Percentiles rank a stretch among this genome's conserved stretches.
phyloP scores from a whole-genome alignment of 108 stramenopile species.

The Nannochloropsis oceanica region DNA sequence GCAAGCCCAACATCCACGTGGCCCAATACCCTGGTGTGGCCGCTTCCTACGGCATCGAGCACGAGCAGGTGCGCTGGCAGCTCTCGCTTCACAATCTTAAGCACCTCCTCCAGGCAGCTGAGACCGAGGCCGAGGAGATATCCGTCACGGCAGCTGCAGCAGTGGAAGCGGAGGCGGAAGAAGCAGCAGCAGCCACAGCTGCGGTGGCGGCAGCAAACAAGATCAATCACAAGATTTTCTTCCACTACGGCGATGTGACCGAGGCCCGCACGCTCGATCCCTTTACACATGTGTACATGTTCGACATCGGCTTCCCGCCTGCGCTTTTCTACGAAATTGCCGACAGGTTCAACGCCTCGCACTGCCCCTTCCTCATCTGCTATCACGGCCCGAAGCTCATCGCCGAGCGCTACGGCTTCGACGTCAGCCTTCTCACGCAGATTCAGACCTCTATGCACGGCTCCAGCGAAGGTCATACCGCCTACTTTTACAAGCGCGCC shows the following conservation, averaged over 20 bases:
- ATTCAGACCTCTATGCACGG: constrained; percentile 1
- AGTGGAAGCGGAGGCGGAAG: constrained; percentile 1
- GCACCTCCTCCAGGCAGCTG: neutral
- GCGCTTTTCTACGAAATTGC: constrained; percentile 23
- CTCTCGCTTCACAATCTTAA: constrained; percentile 58
- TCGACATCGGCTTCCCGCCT: constrained; percentile 60
- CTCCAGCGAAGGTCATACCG: constrained; percentile 37
- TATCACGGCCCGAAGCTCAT: constrained; percentile 25
- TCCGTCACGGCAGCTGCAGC: neutral
- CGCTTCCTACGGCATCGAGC: constrained; percentile 59
- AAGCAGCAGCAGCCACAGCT: neutral
- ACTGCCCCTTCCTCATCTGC: constrained; percentile 38
- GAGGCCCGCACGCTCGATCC: constrained; percentile 71
- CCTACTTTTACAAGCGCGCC: constrained; percentile 37
- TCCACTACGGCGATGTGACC: constrained; percentile 65
- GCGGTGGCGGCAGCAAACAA: neutral
- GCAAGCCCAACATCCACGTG: constrained; percentile 94
- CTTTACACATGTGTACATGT: constrained; percentile 96
- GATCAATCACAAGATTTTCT: constrained; percentile 27
- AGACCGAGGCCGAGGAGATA: neutral
- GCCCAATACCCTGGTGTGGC: constrained; percentile 36
- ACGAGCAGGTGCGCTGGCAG: constrained; percentile 61
- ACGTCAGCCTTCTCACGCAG: constrained; percentile 20
- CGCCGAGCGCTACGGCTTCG: constrained; percentile 19
- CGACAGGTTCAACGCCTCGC: constrained; percentile 10